phyloP scores from a whole-genome alignment of 352 stramenopile genomes.

The Globisporangium spiculum region DNA sequence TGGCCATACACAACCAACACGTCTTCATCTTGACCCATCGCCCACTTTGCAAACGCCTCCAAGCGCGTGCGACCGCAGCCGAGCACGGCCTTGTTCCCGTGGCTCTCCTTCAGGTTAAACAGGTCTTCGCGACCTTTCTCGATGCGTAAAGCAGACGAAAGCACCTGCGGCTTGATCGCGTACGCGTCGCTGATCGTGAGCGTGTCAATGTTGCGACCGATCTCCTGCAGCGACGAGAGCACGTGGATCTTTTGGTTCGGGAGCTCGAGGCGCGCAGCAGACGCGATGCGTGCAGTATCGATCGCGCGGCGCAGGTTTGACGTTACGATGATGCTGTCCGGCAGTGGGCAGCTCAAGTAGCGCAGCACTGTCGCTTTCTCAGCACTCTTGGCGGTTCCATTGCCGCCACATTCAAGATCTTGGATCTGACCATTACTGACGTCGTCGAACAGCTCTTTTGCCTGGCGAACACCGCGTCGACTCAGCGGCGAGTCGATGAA shows the following conservation, averaged over 20 bases:
- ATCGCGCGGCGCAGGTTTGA: constrained; percentile 79
- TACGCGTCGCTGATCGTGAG: constrained; percentile 67
- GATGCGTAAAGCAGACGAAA: constrained; percentile 25
- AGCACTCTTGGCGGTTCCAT: constrained; percentile 17
- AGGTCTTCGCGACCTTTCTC: constrained; percentile 59
- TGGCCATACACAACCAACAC: constrained; percentile 83
- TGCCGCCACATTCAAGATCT: constrained; percentile 16
- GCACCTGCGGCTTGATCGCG: constrained; percentile 27
- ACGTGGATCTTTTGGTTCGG: constrained; percentile 72
- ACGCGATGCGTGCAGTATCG: constrained; percentile 76
- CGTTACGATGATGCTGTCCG: constrained; percentile 57
- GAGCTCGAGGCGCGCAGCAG: constrained; percentile 50
- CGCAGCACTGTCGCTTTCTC: constrained; percentile 32
- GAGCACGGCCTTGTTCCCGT: constrained; percentile 79
- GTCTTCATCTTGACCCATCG: constrained; percentile 46
- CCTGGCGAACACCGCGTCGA: constrained; percentile 49
- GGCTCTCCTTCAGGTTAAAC: constrained; percentile 73
- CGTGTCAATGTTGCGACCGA: constrained; percentile 84
- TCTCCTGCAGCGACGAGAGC: constrained; percentile 80
- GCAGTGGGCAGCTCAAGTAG: constrained; percentile 45
- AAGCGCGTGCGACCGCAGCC: constrained; percentile 59
- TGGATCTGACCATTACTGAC: neutral
- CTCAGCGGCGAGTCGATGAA: constrained; percentile 88
- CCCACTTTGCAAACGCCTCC: constrained; percentile 64
- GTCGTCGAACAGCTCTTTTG: constrained; percentile 43